These are phyloP conservation scores for Artemisia argyi DNA, from an alignment of 129 eudicot species.

Conservation along the genomic window DNA sequence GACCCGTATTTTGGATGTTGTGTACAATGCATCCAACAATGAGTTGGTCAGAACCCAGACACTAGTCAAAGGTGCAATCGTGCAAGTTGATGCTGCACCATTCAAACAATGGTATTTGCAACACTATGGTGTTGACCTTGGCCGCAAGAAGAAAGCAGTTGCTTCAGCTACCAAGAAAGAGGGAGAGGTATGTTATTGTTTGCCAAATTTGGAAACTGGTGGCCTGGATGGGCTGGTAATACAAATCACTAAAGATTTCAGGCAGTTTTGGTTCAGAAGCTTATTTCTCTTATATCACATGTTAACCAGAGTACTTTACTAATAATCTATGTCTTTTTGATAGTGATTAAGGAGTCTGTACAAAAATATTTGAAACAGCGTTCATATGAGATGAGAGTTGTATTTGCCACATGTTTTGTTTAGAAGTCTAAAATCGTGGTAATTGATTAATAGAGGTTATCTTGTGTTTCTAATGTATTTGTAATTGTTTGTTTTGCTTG, in stretches of 20 bases:
- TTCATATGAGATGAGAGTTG: no score
- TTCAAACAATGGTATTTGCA: slow-evolving; percentile 84
- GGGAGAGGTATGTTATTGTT: slow-evolving; percentile 52
- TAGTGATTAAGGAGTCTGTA: no score
- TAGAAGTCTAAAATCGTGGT: no score
- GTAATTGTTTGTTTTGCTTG: neutral
- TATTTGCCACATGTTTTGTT: no score
- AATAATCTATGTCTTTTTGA: no score
- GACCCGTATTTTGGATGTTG: slow-evolving; percentile 80
- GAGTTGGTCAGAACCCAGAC: slow-evolving; percentile 91
- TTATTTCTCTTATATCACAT: no score
- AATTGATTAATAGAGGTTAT: no score
- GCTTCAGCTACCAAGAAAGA: slow-evolving; percentile 61
- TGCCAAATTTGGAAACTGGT: neutral
- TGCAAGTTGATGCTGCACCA: slow-evolving; percentile 88
- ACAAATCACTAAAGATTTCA: no score
- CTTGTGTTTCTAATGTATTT: neutral
- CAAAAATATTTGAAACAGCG: no score
- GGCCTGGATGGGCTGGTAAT: no score
- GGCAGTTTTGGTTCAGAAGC: no score
- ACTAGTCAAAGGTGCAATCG: slow-evolving; percentile 78
- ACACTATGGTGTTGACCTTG: slow-evolving; percentile 84
- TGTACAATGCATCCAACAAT: slow-evolving; percentile 90
- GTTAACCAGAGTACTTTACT: no score
- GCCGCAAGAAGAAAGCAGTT: slow-evolving; percentile 74